A percentile compares a stretch with the other conserved stretches of the same genome.
phyloP scores from a whole-genome alignment of 345 rosid species.

The Kernera saxatilis region DNA sequence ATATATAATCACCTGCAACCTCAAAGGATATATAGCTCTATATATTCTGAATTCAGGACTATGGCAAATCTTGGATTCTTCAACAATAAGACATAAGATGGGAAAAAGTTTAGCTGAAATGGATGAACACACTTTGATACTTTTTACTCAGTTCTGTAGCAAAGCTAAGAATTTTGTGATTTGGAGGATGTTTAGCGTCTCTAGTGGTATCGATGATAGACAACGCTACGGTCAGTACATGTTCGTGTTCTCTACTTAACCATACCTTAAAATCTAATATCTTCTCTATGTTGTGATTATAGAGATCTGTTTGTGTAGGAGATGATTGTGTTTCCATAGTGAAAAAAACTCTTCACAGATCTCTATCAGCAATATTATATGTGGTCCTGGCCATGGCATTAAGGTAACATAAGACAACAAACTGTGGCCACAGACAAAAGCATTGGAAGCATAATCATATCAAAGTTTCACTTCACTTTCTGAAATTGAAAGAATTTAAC shows the following conservation, averaged over 20 bases:
- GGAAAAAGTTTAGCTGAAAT: neutral
- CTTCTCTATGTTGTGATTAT: neutral
- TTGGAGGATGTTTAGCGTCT: conserved; percentile 40
- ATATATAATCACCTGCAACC: neutral
- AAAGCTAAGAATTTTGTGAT: too few species aligned
- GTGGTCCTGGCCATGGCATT: conserved; percentile 99
- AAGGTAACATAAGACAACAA: conserved; percentile 42
- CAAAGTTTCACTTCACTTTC: neutral
- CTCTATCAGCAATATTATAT: conserved; percentile 48
- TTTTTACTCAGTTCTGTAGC: neutral
- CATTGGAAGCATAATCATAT: conserved; percentile 62
- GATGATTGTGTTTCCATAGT: conserved; percentile 95
- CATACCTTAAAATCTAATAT: neutral
- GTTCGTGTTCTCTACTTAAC: conserved; percentile 30
- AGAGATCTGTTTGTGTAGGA: conserved; percentile 43
- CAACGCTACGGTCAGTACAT: conserved; percentile 59
- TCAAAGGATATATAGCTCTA: conserved; percentile 11
- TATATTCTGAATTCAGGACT: conserved; percentile 2
- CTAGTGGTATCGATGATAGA: conserved; percentile 55
- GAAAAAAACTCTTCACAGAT: conserved; percentile 65
- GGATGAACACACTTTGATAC: neutral
- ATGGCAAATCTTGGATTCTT: conserved; percentile 5
- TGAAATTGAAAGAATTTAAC: neutral
- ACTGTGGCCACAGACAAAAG: conserved; percentile 9
- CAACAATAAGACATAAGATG: neutral